Evolutionary conservation across 352 stramenopile species (phyloP), one percentile per base, ranked within the genome.

Genomic region (Globisporangium nunn): DNA sequence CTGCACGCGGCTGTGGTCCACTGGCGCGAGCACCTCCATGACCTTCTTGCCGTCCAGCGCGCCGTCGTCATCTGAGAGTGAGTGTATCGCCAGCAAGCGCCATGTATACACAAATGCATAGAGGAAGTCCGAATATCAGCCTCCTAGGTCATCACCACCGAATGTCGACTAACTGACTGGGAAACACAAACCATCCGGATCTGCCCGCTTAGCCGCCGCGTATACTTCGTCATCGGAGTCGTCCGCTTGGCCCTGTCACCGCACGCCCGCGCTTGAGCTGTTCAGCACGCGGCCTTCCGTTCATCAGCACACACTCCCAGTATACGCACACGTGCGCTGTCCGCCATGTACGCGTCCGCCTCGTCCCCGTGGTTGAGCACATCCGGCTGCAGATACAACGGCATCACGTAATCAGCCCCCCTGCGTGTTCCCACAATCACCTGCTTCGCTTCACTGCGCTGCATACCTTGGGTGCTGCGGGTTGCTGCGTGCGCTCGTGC

Each of bases 141-240:
- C 10, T 43, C 1, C 10, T 4, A 3, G 12, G 4, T 17, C 37
- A 43, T 17, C 37, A 12, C 10, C 35, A 3, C 35, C 10, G 30
- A 12, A 40, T 14, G 11, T 43, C 37, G 11, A 1, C 3, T 17
- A 12, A 17, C 23, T 23, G 23, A 23, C 23, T 12, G 11, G 15
- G 37, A 3, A 43, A 12, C 37, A 43, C 50, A 29, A 33, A 68
- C 60, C 61, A 47, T 60, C 62, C n/a, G 35, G 55, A 39, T 87
- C 76, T 1, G 78, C 37, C 40, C 71, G 64, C 58, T 80, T 83
- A 4, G 79, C 82, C 4, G 72, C 69, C 3, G 72, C 67, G 54
- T 92, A 92, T 29, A 92, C 82, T 69, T 92, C 82, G 59, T 90
- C 75, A 47, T 92, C 82, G 12, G 82, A 90, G 62, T 89, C 74